Percentiles rank a stretch among this genome's conserved stretches.
phyloP scores from a whole-genome alignment of 352 stramenopile species.

The Aphanomyces astaci region DNA sequence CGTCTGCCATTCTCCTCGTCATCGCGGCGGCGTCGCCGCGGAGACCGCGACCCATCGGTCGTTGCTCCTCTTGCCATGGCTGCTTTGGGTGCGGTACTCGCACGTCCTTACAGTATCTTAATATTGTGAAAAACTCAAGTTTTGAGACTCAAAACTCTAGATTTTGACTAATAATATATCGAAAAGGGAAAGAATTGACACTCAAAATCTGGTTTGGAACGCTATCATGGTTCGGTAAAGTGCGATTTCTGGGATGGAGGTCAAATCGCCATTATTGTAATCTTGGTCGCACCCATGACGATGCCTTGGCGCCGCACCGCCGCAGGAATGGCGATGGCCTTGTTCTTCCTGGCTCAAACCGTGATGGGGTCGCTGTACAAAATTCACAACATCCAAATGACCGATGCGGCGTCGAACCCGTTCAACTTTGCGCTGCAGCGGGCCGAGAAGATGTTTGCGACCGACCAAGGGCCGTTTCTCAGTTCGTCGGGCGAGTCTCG shows the following conservation, averaged over 20 bases:
- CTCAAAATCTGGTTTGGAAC: not conserved
- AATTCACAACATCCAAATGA: not conserved
- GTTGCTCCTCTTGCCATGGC: no score
- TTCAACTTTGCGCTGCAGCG: slow-evolving; percentile 53
- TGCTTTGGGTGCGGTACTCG: no score
- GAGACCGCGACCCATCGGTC: not conserved
- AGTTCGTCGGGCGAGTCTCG: slow-evolving; percentile 52
- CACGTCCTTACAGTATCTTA: no score
- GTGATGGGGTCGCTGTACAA: slow-evolving; percentile 3
- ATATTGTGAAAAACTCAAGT: not conserved
- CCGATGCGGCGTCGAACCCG: not conserved
- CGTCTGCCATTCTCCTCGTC: not conserved
- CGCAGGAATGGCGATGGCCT: not conserved
- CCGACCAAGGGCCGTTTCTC: slow-evolving; percentile 56
- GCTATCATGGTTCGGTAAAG: not conserved
- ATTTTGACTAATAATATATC: no score
- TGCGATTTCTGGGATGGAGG: not conserved
- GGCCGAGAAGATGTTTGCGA: slow-evolving; percentile 81
- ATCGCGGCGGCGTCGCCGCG: not conserved
- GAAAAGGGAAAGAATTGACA: no score
- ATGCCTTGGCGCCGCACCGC: not conserved
- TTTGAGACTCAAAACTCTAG: not conserved
- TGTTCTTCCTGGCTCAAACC: not conserved
- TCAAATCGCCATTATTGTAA: not conserved
- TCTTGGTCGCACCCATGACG: not conserved